A percentile compares a stretch with the other conserved stretches of the same genome.
Conservation (phyloP, 768 basidiomycete genomes). For the Lepiota brunneoincarnata region DNA sequence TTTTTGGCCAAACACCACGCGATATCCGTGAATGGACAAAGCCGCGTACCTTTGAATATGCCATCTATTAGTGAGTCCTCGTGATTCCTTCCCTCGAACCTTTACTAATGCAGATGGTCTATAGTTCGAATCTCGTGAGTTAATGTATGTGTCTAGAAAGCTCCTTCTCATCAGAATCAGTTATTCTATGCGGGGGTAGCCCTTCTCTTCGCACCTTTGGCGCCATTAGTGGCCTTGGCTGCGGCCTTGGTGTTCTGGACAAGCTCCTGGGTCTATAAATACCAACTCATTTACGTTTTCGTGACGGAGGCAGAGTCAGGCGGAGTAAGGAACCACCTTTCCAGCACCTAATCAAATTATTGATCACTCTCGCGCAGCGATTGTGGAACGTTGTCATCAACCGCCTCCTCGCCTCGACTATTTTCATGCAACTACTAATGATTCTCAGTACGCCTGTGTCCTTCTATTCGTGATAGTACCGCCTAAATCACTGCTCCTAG, state of each 20-base stretch:
- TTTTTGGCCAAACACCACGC: constrained; percentile 73
- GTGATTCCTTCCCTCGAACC: neutral
- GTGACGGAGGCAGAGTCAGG: constrained; percentile 78
- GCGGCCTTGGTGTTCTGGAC: constrained; percentile 75
- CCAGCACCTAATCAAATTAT: neutral
- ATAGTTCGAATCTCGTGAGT: constrained; percentile 28
- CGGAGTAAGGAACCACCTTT: constrained; percentile 43
- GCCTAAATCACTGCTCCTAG: constrained; percentile 30
- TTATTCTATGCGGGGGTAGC: constrained; percentile 76
- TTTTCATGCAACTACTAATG: constrained; percentile 78
- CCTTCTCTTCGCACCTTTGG: constrained; percentile 80
- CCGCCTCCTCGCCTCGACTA: constrained; percentile 58
- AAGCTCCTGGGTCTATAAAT: constrained; percentile 75
- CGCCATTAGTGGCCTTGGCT: constrained; percentile 73
- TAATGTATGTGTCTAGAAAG: constrained; percentile 3
- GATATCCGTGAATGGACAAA: constrained; percentile 78
- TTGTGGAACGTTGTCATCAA: constrained; percentile 82
- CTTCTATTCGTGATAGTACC: constrained; percentile 3
- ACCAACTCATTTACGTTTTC: constrained; percentile 83
- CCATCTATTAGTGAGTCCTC: constrained; percentile 61
- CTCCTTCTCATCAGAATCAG: constrained; percentile 24
- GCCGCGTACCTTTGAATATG: constrained; percentile 74
- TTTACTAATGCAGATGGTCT: neutral
- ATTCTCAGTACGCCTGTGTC: constrained; percentile 56
- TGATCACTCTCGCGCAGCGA: constrained; percentile 38